Base-by-base conservation (phyloP, 2,329 filamentous ascomycete genomes). In the Cordyceps javanica region DNA sequence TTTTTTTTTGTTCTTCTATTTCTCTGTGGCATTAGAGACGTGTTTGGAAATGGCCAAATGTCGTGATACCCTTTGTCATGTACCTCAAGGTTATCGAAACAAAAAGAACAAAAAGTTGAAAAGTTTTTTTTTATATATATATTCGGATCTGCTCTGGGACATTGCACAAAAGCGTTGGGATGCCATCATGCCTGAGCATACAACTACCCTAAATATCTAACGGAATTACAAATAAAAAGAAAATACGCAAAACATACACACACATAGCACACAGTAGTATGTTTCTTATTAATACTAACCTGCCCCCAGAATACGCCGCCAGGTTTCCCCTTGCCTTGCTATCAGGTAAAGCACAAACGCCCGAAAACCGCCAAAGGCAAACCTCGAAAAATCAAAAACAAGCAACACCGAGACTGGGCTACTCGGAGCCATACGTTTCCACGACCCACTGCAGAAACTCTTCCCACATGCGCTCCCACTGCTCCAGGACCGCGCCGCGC, bases 391-490 rank as follows among this genome's bases (percentile, higher is more conserved):
- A 28, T 14, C 26, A 41, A 23, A 13, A 14, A 26, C 14, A 23
- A 21, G n/a, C n/a, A n/a, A n/a, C n/a, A n/a, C n/a, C n/a, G n/a
- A 8, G 28, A 16, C 45, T 32, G 25, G 32, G 21, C 36, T 19
- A 54, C 1, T 59, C 57, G 8, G 51, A 42, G 13, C 62, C 73
- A 60, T 79, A 76, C 36, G 68, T 68, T 13, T 73, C 61, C 1
- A 83, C 72, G 5, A 87, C 74, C 71, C 75, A 75, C 1, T 72
- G 52, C 57, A 87, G 77, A 61, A 88, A 89, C 0, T 69, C 66
- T 2, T 78, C 70, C 87, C 87, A 91, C 34, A 75, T 74, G 3
- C 60, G 60, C 59, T 75, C 69, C 78, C 87, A 88, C 45, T 77
- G 72, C 1, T 61, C 55, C 28, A 68, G 59, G 6, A 77, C 65